These are phyloP conservation scores for Metarhizium album DNA, from an alignment of 2,329 filamentous ascomycete species.

Conservation along the genomic window DNA sequence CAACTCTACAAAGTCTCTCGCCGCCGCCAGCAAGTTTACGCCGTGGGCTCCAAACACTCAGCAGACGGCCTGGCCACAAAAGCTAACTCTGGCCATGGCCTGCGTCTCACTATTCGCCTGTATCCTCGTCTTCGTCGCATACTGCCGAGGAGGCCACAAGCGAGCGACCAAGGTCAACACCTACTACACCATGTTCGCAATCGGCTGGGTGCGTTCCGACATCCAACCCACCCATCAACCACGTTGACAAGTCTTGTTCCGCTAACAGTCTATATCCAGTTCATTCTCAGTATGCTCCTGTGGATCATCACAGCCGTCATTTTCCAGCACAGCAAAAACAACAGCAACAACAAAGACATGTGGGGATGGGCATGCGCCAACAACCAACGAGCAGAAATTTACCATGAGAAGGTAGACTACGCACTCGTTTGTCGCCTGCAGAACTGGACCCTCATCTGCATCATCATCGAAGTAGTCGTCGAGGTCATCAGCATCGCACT, in stretches of 20 bases:
- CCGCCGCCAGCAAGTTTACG: constrained; percentile 68
- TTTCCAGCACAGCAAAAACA: constrained; percentile 67
- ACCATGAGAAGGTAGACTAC: constrained; percentile 74
- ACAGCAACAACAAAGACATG: constrained; percentile 67
- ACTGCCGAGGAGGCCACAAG: constrained; percentile 78
- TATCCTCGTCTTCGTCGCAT: constrained; percentile 69
- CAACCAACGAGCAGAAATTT: constrained; percentile 70
- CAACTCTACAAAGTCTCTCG: constrained; percentile 69
- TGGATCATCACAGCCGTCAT: constrained; percentile 82
- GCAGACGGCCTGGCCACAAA: constrained; percentile 66
- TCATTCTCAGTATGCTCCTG: constrained; percentile 84
- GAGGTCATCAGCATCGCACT: constrained; percentile 85
- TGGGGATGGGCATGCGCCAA: constrained; percentile 98
- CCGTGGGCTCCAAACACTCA: constrained; percentile 74
- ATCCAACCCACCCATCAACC: not conserved
- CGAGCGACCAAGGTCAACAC: constrained; percentile 86
- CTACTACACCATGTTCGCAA: constrained; percentile 91
- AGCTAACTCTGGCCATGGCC: constrained; percentile 67
- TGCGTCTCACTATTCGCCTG: constrained; percentile 73
- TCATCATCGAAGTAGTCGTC: constrained; percentile 91
- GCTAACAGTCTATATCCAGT: constrained; percentile 28
- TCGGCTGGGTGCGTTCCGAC: constrained; percentile 50
- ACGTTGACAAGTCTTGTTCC: not conserved
- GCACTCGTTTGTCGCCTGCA: constrained; percentile 82
- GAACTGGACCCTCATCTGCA: constrained; percentile 92